Percentiles rank a stretch among this genome's conserved stretches.
These are phyloP conservation scores for Sarcomyxa edulis DNA, from an alignment of 768 basidiomycete species.

Conservation along the genomic window DNA sequence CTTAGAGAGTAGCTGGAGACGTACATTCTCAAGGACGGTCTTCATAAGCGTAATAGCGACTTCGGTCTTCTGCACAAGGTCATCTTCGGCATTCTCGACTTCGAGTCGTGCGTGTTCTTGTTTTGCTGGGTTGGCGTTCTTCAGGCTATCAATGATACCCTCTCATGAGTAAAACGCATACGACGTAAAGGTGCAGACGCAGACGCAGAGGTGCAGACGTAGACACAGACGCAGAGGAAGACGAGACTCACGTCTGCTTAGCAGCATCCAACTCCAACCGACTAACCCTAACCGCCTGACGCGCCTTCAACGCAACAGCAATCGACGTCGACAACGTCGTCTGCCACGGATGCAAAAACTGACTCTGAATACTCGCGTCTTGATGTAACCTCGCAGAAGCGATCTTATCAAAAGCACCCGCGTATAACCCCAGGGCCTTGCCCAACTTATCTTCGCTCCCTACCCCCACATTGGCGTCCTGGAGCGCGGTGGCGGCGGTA, in stretches of 20 bases:
- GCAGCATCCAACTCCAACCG: slow-evolving; percentile 88
- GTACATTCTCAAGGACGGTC: slow-evolving; percentile 94
- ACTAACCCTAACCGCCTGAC: slow-evolving; percentile 74
- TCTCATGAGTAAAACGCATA: background rate
- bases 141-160: slow-evolving; percentile 50
- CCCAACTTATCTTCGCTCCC: slow-evolving; percentile 62
- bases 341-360: slow-evolving; percentile 83
- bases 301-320: slow-evolving; percentile 87
- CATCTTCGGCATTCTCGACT: slow-evolving; percentile 91
- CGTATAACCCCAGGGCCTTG: slow-evolving; percentile 74
- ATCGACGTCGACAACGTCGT: slow-evolving; percentile 80
- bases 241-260: slow-evolving; percentile 66
- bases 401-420: slow-evolving; percentile 78
- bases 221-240: background rate
- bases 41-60: slow-evolving; percentile 96
- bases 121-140: slow-evolving; percentile 65
- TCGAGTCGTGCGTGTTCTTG: slow-evolving; percentile 92
- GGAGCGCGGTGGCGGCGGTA: slow-evolving; percentile 44
- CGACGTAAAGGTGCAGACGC: too few species aligned
- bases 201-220: slow-evolving; percentile 1
- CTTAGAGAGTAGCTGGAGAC: slow-evolving; percentile 18
- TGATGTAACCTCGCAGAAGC: slow-evolving; percentile 76
- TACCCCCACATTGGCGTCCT: slow-evolving; percentile 38
- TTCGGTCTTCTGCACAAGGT: slow-evolving; percentile 96
- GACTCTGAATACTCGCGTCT: slow-evolving; percentile 60